These are phyloP conservation scores for Orbilia blumenaviensis DNA, from an alignment of 2,329 filamentous ascomycete species.

Conservation along the genomic window DNA sequence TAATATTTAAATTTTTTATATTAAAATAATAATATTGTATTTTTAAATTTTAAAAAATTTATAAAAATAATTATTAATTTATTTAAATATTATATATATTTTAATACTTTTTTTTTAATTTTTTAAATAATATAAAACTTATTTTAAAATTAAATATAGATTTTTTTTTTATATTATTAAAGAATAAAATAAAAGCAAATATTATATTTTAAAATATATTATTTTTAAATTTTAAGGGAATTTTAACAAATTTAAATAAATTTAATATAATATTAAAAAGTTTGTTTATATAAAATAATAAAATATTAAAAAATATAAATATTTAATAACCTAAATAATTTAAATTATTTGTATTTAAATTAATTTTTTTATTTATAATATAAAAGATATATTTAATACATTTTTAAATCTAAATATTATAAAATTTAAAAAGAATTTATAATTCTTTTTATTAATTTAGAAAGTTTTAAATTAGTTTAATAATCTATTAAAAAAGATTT, in stretches of 20 bases:
- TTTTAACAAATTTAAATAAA: not conserved
- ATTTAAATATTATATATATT: too few relatives aligned
- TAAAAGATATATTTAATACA: not conserved
- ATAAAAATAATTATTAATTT: too few relatives aligned
- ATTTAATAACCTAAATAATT: not conserved
- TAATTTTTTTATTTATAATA: not conserved
- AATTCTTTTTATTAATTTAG: not conserved
- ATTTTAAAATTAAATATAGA: not conserved
- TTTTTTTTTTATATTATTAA: not conserved
- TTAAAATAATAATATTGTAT: too few relatives aligned
- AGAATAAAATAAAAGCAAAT: not conserved
- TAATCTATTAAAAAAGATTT: not conserved
- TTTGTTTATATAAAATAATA: not conserved
- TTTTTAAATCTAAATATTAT: not conserved
- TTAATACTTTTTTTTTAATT: too few relatives aligned
- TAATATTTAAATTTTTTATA: too few relatives aligned
- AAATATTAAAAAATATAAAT: not conserved
- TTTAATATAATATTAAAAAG: not conserved
- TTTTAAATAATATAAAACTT: too few relatives aligned
- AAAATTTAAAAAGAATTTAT: not conserved
- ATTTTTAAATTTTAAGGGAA: not conserved
- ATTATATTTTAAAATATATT: not conserved
- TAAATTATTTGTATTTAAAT: not conserved
- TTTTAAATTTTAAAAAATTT: too few relatives aligned
- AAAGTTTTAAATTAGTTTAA: not conserved